phyloP scores from a whole-genome alignment of 495 filamentous ascomycete genomes.

The Neurospora sp. region DNA sequence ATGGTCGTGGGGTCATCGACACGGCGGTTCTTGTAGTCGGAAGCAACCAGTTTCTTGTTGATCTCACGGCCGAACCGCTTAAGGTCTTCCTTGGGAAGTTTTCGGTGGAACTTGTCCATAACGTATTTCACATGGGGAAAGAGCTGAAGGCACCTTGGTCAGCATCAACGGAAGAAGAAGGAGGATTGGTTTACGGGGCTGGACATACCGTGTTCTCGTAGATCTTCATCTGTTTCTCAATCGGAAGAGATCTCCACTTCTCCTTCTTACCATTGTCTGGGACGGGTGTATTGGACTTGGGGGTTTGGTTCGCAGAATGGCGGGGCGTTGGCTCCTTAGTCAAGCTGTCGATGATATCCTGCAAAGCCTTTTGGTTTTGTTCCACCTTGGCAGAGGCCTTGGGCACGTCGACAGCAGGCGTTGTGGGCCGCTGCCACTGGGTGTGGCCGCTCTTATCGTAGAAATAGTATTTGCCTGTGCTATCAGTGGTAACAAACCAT shows the following conservation, averaged over 20 bases:
- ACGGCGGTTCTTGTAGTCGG: slow-evolving; percentile 77
- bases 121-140: slow-evolving; percentile 76
- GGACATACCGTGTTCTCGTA: slow-evolving; percentile 78
- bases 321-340: slow-evolving; percentile 49
- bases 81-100: slow-evolving; percentile 76
- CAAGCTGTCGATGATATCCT: slow-evolving; percentile 79
- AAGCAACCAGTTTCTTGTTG: slow-evolving; percentile 75
- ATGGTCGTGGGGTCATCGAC: slow-evolving; percentile 71
- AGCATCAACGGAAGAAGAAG: slow-evolving; percentile 7
- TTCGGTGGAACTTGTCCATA: slow-evolving; percentile 72
- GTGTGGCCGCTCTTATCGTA: slow-evolving; percentile 64
- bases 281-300: slow-evolving; percentile 49
- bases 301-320: slow-evolving; percentile 45
- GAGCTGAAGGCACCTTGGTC: slow-evolving; percentile 42
- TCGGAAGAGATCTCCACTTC: slow-evolving; percentile 67
- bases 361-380: slow-evolving; percentile 45
- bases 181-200: background rate
- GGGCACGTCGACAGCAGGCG: slow-evolving; percentile 52
- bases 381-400: slow-evolving; percentile 54
- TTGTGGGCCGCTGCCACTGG: slow-evolving; percentile 70
- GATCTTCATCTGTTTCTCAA: slow-evolving; percentile 85
- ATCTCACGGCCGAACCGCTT: slow-evolving; percentile 84
- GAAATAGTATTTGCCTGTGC: slow-evolving; percentile 62
- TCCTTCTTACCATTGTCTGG: slow-evolving; percentile 57
- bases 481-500: slow-evolving; percentile 64